Evolutionary conservation across 805 yeast genomes (phyloP).

Genomic region (Scheffersomyces stipitis): DNA sequence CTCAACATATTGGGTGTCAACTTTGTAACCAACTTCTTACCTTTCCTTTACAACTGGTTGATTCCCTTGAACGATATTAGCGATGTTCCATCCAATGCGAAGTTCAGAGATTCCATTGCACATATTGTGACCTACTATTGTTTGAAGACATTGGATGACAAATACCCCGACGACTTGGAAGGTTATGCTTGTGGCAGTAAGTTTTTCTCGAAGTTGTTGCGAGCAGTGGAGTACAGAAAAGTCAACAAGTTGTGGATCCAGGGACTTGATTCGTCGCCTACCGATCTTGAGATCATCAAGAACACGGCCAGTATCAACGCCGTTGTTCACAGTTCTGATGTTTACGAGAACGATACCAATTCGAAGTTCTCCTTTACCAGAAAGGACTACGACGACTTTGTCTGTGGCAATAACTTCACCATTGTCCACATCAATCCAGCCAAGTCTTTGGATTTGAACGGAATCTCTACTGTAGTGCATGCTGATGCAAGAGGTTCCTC

Average conservation of each 20-base stretch:
- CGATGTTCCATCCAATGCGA: slow-evolving; percentile 7
- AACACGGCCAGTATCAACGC: background rate
- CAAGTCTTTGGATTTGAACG: slow-evolving; percentile 19
- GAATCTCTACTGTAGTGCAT: background rate
- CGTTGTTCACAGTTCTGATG: background rate
- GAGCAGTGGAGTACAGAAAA: slow-evolving; percentile 27
- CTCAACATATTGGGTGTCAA: slow-evolving; percentile 45
- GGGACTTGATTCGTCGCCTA: slow-evolving; percentile 17
- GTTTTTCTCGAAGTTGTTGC: slow-evolving; percentile 16
- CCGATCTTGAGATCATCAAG: slow-evolving; percentile 4
- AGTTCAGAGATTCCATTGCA: slow-evolving; percentile 33
- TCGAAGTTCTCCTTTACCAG: slow-evolving; percentile 6
- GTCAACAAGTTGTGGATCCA: slow-evolving; percentile 26
- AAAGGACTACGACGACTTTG: slow-evolving; percentile 25
- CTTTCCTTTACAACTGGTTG: slow-evolving; percentile 48
- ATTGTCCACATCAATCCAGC: slow-evolving; percentile 32
- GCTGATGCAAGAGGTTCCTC: background rate
- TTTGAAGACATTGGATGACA: slow-evolving; percentile 26
- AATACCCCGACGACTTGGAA: slow-evolving; percentile 23
- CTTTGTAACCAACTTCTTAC: slow-evolving; percentile 44
- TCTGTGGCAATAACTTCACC: slow-evolving; percentile 23
- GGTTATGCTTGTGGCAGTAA: slow-evolving; percentile 20
- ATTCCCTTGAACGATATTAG: slow-evolving; percentile 14
- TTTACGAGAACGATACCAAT: background rate
- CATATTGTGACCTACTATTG: slow-evolving; percentile 25